Percentiles rank a stretch among this genome's conserved stretches.
phyloP scores from a whole-genome alignment of 2,329 filamentous ascomycete genomes.

The Ophiostoma quercus region DNA sequence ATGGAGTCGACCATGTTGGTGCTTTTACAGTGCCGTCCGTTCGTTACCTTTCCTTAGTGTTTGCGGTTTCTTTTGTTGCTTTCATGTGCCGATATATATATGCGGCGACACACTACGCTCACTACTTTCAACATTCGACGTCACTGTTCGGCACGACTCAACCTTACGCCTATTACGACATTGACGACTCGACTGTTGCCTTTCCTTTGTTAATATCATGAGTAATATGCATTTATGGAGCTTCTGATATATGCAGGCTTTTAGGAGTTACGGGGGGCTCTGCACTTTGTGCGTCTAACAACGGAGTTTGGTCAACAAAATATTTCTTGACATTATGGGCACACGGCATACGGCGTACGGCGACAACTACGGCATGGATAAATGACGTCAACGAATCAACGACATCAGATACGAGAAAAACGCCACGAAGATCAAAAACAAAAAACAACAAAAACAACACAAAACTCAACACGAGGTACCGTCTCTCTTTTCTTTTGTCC shows the following conservation, averaged over 20 bases:
- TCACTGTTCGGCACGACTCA: not conserved
- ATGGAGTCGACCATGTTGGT: not conserved
- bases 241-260: conserved; percentile 1
- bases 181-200: not conserved
- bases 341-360: not conserved
- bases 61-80: not conserved
- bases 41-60: not conserved
- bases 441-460: not conserved
- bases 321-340: not conserved
- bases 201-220: not conserved
- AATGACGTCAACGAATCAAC: too few species aligned
- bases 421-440: too few species aligned
- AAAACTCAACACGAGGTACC: not conserved
- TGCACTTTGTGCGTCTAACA: not conserved
- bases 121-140: not conserved
- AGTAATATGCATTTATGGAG: not conserved
- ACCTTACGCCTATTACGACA: not conserved
- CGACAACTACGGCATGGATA: not conserved
- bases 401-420: not conserved
- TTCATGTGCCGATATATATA: not conserved
- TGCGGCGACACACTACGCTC: not conserved
- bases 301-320: not conserved
- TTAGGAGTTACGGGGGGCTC: not conserved
- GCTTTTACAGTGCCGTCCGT: not conserved
- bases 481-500: not conserved